Evolutionary conservation across 352 stramenopile species (phyloP).

Genomic region (Globisporangium heterothallicum): DNA sequence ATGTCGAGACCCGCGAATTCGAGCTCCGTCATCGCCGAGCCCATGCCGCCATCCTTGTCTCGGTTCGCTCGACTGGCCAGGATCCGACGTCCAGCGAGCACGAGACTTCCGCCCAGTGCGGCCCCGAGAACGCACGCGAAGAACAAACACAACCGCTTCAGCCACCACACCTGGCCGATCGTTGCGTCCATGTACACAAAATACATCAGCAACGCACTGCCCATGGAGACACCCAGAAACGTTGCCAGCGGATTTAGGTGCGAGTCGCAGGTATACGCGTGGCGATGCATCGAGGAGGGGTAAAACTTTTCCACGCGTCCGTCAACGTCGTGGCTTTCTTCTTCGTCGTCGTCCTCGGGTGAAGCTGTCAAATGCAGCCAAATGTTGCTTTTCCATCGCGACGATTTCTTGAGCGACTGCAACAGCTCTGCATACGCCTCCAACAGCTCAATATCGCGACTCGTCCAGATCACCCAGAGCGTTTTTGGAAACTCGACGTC

Average conservation of each 20-base stretch:
- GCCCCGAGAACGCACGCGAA: conserved; percentile 19
- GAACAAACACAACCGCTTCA: conserved; percentile 32
- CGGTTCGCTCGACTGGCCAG: conserved; percentile 8
- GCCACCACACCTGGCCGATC: conserved; percentile 25
- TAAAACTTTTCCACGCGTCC: conserved; percentile 36
- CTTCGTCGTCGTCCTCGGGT: conserved; percentile 26
- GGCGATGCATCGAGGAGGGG: conserved; percentile 18
- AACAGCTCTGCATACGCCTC: conserved; percentile 38
- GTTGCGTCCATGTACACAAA: conserved; percentile 22
- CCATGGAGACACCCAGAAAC: conserved; percentile 28
- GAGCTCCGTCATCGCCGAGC: conserved; percentile 33
- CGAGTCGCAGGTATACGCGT: conserved; percentile 28
- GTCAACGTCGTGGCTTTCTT: conserved; percentile 22
- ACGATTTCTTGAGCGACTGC: conserved; percentile 30
- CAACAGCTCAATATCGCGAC: conserved; percentile 40
- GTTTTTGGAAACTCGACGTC: conserved; percentile 27
- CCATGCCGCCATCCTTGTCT: conserved; percentile 13
- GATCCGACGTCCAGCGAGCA: conserved; percentile 13
- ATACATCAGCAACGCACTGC: conserved; percentile 26
- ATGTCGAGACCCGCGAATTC: conserved; percentile 30
- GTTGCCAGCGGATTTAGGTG: conserved; percentile 25
- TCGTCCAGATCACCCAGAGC: conserved; percentile 51
- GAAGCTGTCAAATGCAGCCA: conserved; percentile 42
- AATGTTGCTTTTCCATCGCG: conserved; percentile 40
- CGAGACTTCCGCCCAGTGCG: conserved; percentile 20